Base-by-base conservation (phyloP, 495 filamentous ascomycete species). In the Penicillium pulvis region DNA sequence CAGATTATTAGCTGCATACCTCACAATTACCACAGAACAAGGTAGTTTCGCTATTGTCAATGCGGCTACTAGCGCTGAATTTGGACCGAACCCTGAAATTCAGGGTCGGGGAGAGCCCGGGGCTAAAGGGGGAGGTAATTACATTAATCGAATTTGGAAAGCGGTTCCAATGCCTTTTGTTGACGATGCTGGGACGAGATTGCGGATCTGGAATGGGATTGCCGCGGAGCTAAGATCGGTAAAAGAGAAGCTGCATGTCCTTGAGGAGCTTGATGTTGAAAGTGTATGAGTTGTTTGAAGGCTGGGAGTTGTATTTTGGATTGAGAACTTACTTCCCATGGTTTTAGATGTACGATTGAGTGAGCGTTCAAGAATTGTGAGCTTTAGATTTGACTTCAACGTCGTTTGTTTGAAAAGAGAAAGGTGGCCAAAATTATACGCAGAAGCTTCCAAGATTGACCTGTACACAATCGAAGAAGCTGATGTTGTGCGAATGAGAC, bases 101-200 rank as follows among this genome's bases (percentile, higher is more conserved):
- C 64, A 66, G 48, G 51, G 51, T n/a, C 49, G 63, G 7, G 64
- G 64, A 2, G 35, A 36, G 23, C 33, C 12, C 1, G 41, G 28
- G 41, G 64, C 56, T 0, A 45, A 35, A 4, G 69, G 69, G 4
- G 69, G 69, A 3, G 69, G 69, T 1, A 55, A 58, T 16, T 71
- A 65, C 53, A 54, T 71, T 17, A 71, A 71, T 62, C 66, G 69
- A 4, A 64, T 71, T 23, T 69, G 69, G 69, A 60, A 65, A 10
- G 56, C 48, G 4, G 4, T 45, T 30, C 6, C 59, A 3, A 63
- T 56, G 56, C 45, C 53, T 4, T 35, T 58, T 12, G 61, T 53
- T 53, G 19, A 47, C 17, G 58, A 71, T 42, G 17, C 39, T 4
- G 58, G 56, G 14, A 26, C 51, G 11, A 60, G 66, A 43, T 26